Base-by-base conservation (phyloP, 768 basidiomycete genomes). In the Pleurotus giganteus region DNA sequence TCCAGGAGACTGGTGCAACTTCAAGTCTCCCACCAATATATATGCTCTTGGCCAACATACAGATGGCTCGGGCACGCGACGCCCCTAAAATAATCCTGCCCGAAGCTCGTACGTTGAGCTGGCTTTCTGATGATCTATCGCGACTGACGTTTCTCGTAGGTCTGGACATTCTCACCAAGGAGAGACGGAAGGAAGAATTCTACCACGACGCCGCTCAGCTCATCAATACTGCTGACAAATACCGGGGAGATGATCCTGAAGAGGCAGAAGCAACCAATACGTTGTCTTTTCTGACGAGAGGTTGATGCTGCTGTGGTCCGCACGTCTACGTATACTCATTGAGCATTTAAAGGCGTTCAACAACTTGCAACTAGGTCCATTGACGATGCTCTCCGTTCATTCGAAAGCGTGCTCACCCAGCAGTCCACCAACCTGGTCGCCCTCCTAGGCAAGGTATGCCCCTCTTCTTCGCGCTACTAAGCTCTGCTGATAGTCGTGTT, bases 391-490 rank as follows among this genome's bases (percentile, higher is more conserved):
- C 71, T 87, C 60, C 80, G 85, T 17, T 83, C 88, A 1, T 95
- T 97, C 61, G 91, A 96, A 12, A 80, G 80, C 23, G 86, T 96
- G 8, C 76, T 98, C 7, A 74, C 74, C 2, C 77, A 83, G 58
- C 89, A 89, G 63, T 90, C 94, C 0, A 91, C 86, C 15, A 96
- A 98, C 65, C 65, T 97, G 4, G 83, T 95, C 31, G 94, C 95
- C 0, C 74, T 96, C 4, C 76, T 94, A 7, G 94, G 94, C 53
- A 93, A 95, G 75, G 93, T 89, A 45, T 26, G 70, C 63, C 44
- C n/a, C 28, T 7, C 26, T 19, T 9, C n/a, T 42, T 24, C 12
- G 4, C 21, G 19, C 17, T n/a, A 23, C 11, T 17, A 43, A 43
- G 23, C 47, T 62, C 46, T 28, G 49, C 47, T n/a, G 28, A 62